phyloP scores from a whole-genome alignment of 768 basidiomycete genomes.

The Strobilomyces echinocephalus region DNA sequence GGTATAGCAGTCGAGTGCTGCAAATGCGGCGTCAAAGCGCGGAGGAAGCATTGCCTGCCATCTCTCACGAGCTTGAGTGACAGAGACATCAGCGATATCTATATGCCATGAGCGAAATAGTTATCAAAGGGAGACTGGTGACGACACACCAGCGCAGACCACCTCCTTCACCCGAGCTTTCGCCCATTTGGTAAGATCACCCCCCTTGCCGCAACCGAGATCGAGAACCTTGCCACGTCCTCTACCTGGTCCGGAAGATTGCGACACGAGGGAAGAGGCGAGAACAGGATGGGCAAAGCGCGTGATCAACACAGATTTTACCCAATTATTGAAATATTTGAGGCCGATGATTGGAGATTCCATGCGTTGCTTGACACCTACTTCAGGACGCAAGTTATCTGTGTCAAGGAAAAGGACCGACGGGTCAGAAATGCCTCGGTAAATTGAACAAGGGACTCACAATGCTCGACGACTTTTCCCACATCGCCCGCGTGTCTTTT shows the following conservation, averaged over 20 bases:
- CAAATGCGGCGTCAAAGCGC: slow-evolving; percentile 76
- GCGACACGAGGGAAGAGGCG: slow-evolving; percentile 31
- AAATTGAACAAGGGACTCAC: slow-evolving; percentile 40
- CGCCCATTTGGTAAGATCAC: slow-evolving; percentile 93
- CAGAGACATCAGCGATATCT: slow-evolving; percentile 89
- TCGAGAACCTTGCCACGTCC: slow-evolving; percentile 79
- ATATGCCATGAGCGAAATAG: background rate
- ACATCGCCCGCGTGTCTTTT: slow-evolving; percentile 66
- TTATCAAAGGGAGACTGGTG: background rate
- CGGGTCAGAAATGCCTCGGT: slow-evolving; percentile 1
- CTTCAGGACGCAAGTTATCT: slow-evolving; percentile 94
- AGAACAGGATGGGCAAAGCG: slow-evolving; percentile 79
- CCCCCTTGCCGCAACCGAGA: slow-evolving; percentile 98
- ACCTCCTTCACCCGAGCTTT: slow-evolving; percentile 79
- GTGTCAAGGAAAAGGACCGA: background rate
- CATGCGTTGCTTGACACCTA: slow-evolving; percentile 76
- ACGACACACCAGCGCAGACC: slow-evolving; percentile 68
- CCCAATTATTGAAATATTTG: slow-evolving; percentile 99
- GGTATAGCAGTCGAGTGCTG: slow-evolving; percentile 83
- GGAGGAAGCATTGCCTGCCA: slow-evolving; percentile 48
- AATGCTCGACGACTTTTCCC: slow-evolving; percentile 71
- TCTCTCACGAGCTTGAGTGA: slow-evolving; percentile 82
- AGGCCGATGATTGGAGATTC: slow-evolving; percentile 95
- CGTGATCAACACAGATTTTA: slow-evolving; percentile 93
- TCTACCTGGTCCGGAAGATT: slow-evolving; percentile 25